Conservation (phyloP, 495 filamentous ascomycete genomes). For the Neurospora sp. region DNA sequence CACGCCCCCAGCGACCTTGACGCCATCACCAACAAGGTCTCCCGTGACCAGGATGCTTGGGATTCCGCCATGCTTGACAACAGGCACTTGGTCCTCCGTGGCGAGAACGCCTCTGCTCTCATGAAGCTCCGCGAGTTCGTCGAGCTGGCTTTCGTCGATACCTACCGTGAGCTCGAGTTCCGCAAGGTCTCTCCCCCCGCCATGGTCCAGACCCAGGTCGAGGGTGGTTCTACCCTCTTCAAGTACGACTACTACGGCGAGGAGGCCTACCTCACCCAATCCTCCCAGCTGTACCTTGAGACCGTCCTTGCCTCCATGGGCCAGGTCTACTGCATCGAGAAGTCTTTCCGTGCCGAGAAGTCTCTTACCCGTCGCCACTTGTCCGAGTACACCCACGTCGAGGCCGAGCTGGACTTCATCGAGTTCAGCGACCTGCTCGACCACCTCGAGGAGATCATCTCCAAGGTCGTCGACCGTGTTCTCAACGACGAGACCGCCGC, state of each 20-base stretch:
- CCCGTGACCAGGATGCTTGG: constrained; percentile 54
- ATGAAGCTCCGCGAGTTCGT: constrained; percentile 86
- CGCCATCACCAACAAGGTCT: constrained; percentile 85
- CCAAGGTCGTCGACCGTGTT: constrained; percentile 67
- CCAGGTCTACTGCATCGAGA: constrained; percentile 94
- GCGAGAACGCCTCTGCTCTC: constrained; percentile 75
- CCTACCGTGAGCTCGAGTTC: constrained; percentile 69
- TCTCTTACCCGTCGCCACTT: constrained; percentile 89
- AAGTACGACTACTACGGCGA: constrained; percentile 91
- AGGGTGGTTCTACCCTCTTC: constrained; percentile 93
- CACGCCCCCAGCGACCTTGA: constrained; percentile 82
- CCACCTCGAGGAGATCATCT: constrained; percentile 85
- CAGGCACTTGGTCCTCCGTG: constrained; percentile 84
- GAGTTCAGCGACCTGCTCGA: constrained; percentile 84
- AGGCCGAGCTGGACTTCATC: constrained; percentile 96
- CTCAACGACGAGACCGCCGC: constrained; percentile 62
- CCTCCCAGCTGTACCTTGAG: constrained; percentile 95
- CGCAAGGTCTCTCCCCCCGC: constrained; percentile 86
- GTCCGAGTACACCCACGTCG: constrained; percentile 84
- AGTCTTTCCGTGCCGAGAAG: constrained; percentile 97
- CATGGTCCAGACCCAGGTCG: constrained; percentile 98
- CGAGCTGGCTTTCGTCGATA: constrained; percentile 71
- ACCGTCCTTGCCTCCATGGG: constrained; percentile 85
- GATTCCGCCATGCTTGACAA: constrained; percentile 81
- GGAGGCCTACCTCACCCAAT: constrained; percentile 90